phyloP scores from a whole-genome alignment of 768 basidiomycete genomes.

The Cubamyces sp. region DNA sequence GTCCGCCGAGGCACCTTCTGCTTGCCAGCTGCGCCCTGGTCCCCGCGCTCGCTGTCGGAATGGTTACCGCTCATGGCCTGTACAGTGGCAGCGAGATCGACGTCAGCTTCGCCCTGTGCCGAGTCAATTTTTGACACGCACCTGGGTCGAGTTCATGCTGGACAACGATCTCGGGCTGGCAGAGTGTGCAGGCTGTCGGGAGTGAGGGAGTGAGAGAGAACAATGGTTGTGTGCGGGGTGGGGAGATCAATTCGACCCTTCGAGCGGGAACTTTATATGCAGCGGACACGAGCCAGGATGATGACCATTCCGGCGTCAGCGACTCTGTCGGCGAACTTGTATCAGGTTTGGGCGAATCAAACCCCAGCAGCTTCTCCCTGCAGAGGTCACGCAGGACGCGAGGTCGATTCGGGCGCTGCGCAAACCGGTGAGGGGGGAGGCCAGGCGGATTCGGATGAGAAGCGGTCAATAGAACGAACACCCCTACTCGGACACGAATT shows the following conservation, averaged over 20 bases:
- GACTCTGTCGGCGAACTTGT: conserved; percentile 18
- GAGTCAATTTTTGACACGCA: neutral
- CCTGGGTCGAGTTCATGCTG: conserved; percentile 23
- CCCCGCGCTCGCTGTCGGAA: conserved; percentile 24
- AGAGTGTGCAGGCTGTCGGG: neutral
- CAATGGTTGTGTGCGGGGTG: conserved; percentile 12
- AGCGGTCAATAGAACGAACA: conserved; percentile 16
- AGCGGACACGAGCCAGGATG: conserved; percentile 6
- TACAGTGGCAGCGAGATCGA: neutral
- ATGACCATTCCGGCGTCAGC: conserved; percentile 17
- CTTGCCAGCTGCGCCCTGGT: conserved; percentile 13
- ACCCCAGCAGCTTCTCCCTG: neutral
- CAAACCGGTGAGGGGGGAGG: conserved; percentile 4
- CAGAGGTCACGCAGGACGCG: conserved; percentile 16
- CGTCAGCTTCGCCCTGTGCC: neutral
- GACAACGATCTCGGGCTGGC: conserved; percentile 3
- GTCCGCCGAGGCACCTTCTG: conserved; percentile 46
- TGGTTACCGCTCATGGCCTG: conserved; percentile 13
- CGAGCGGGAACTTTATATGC: conserved; percentile 19
- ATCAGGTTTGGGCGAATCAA: conserved; percentile 11
- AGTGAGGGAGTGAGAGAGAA: neutral
- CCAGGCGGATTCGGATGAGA: conserved; percentile 14
- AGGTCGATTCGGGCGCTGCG: conserved; percentile 19
- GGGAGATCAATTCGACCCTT: neutral
- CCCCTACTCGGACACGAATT: conserved; percentile 13